Conservation (phyloP, 2,329 filamentous ascomycete genomes). For the Huntiella abstrusa region DNA sequence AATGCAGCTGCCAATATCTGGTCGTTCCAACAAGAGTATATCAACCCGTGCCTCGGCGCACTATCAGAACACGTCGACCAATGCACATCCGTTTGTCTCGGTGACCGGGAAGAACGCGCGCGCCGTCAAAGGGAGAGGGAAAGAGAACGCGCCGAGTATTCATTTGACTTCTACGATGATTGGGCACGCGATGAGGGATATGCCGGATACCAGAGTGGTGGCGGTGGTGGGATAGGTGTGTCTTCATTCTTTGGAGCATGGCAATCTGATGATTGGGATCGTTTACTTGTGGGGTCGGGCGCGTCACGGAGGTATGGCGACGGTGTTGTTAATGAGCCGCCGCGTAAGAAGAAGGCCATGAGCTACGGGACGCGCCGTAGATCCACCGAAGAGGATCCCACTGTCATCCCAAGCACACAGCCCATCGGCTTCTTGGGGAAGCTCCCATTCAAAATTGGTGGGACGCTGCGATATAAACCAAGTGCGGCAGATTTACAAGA, state of each 20-base stretch:
- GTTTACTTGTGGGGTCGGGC: conserved; percentile 54
- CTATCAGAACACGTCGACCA: conserved; percentile 49
- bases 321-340: conserved; percentile 37
- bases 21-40: conserved; percentile 69
- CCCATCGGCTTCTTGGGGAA: conserved; percentile 70
- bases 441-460: conserved; percentile 69
- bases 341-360: conserved; percentile 62
- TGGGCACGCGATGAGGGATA: conserved; percentile 51
- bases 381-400: conserved; percentile 54
- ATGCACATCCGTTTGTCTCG: conserved; percentile 52
- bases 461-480: conserved; percentile 70
- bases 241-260: conserved; percentile 51
- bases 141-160: conserved; percentile 51
- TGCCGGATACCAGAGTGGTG: conserved; percentile 14
- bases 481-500: conserved; percentile 82
- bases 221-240: conserved; percentile 8
- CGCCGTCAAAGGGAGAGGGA: conserved; percentile 49
- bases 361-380: conserved; percentile 56
- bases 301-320: conserved; percentile 4
- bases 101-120: conserved; percentile 54
- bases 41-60: conserved; percentile 59
- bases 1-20: conserved; percentile 83
- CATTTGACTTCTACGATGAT: conserved; percentile 95
- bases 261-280: conserved; percentile 71
- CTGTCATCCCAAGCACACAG: conserved; percentile 74